A percentile compares a stretch with the other conserved stretches of the same genome.
These are phyloP conservation scores for Salix caprea DNA, from an alignment of 345 rosid genomes.

Conservation along the genomic window DNA sequence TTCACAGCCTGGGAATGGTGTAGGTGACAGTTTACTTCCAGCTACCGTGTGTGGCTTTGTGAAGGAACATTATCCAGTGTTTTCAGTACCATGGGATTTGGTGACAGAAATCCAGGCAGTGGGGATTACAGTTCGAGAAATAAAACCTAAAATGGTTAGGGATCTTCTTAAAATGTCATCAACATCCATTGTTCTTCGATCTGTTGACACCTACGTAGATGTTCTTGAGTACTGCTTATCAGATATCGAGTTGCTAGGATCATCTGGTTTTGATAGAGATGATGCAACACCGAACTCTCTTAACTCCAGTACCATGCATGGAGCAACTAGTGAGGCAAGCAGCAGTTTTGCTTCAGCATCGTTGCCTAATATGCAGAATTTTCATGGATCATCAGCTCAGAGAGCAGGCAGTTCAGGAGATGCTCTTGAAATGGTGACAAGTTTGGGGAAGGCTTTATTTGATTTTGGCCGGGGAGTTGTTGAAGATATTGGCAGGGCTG, in stretches of 20 bases:
- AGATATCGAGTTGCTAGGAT: conserved; percentile 55
- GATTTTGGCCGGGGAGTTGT: conserved; percentile 91
- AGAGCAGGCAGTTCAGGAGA: conserved; percentile 68
- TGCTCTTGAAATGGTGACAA: conserved; percentile 92
- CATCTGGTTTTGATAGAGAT: conserved; percentile 31
- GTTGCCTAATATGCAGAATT: conserved; percentile 26
- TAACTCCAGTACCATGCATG: conserved; percentile 14
- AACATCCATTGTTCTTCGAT: conserved; percentile 64
- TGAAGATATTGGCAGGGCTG: conserved; percentile 82
- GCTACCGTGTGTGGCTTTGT: conserved; percentile 91
- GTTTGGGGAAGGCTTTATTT: conserved; percentile 82
- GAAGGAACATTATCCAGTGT: conserved; percentile 88
- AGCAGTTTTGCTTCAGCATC: conserved; percentile 29
- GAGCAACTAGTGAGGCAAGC: conserved; percentile 34
- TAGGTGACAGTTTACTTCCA: conserved; percentile 74
- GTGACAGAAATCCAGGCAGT: conserved; percentile 78
- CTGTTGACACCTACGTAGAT: conserved; percentile 80
- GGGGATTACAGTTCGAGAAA: conserved; percentile 66
- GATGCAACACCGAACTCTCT: conserved; percentile 23
- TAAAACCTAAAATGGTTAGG: conserved; percentile 93
- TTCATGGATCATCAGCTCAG: conserved; percentile 34
- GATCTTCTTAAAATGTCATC: conserved; percentile 65
- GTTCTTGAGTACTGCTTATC: conserved; percentile 91
- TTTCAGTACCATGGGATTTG: conserved; percentile 91
- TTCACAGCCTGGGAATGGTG: conserved; percentile 79